These are phyloP conservation scores for Backusella psychrophila DNA, from an alignment of 192 early-diverging fungal genomes.

Conservation along the genomic window DNA sequence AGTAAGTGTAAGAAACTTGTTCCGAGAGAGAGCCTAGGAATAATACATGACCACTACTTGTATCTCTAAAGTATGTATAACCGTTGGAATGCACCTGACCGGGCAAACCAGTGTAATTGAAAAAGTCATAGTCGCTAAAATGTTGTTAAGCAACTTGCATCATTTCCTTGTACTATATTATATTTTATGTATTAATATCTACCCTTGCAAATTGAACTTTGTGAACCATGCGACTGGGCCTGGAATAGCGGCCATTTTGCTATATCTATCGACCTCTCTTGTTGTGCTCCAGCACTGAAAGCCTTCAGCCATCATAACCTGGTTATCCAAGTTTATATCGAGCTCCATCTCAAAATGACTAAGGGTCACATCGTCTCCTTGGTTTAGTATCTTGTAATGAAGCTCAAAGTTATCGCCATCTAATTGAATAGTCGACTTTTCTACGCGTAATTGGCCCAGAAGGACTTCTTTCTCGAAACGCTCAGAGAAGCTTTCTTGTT, in stretches of 20 bases:
- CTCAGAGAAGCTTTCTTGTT: neutral
- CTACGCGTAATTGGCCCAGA: neutral
- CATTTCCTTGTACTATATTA: neutral
- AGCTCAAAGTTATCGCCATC: constrained; percentile 6
- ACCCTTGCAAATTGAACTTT: constrained; percentile 35
- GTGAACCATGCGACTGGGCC: constrained; percentile 31
- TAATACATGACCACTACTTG: constrained; percentile 8
- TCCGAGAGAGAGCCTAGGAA: constrained; percentile 42
- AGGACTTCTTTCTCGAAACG: neutral
- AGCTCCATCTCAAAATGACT: constrained; percentile 13
- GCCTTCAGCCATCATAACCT: constrained; percentile 46
- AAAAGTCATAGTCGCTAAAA: constrained; percentile 38
- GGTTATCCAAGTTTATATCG: constrained; percentile 18
- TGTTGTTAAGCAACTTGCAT: neutral
- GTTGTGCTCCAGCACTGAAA: constrained; percentile 48
- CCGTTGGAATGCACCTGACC: constrained; percentile 45
- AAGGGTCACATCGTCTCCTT: neutral
- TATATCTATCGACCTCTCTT: constrained; percentile 27
- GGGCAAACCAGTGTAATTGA: constrained; percentile 36
- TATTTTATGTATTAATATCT: neutral
- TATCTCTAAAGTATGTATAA: constrained; percentile 36
- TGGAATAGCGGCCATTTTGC: constrained; percentile 36
- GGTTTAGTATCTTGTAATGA: constrained; percentile 1
- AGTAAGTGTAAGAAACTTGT: constrained; percentile 43
- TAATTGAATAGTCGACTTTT: neutral